Conservation (phyloP, 257 asterid species). For the Solanum sitiens region DNA sequence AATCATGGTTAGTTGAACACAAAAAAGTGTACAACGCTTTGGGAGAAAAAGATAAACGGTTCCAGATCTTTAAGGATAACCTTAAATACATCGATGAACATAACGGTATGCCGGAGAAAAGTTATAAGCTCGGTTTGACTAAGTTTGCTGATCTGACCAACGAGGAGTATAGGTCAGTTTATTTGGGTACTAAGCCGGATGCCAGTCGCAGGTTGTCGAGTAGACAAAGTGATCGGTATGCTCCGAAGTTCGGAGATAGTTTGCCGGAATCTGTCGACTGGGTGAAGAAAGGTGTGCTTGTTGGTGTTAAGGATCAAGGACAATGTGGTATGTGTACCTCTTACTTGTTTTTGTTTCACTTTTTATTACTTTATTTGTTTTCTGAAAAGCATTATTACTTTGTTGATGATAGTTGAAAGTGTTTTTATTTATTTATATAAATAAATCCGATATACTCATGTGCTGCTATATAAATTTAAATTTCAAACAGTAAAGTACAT, state of each 20-base stretch:
- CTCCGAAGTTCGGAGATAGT: slow-evolving; percentile 28
- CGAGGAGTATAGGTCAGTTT: slow-evolving; percentile 50
- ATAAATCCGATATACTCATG: background rate
- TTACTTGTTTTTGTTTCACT: background rate
- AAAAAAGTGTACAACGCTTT: slow-evolving; percentile 48
- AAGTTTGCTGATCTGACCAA: slow-evolving; percentile 70
- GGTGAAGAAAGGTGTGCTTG: slow-evolving; percentile 68
- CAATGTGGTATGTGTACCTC: slow-evolving; percentile 41
- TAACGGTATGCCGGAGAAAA: slow-evolving; percentile 36
- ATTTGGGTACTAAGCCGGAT: slow-evolving; percentile 36
- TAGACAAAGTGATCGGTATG: slow-evolving; percentile 28
- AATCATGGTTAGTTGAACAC: slow-evolving; percentile 62
- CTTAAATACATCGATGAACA: slow-evolving; percentile 56
- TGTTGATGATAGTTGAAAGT: background rate
- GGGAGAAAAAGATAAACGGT: slow-evolving; percentile 60
- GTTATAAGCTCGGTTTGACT: slow-evolving; percentile 50
- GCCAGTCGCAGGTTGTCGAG: slow-evolving; percentile 17
- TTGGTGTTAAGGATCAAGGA: slow-evolving; percentile 64
- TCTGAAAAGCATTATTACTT: background rate
- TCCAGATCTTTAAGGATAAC: slow-evolving; percentile 65
- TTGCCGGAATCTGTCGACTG: slow-evolving; percentile 84
- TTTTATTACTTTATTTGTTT: background rate
- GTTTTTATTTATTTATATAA: background rate
- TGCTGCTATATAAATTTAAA: background rate
- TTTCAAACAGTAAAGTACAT: background rate